Conservation (phyloP, 768 basidiomycete genomes). For the Tephrocybe rancida region DNA sequence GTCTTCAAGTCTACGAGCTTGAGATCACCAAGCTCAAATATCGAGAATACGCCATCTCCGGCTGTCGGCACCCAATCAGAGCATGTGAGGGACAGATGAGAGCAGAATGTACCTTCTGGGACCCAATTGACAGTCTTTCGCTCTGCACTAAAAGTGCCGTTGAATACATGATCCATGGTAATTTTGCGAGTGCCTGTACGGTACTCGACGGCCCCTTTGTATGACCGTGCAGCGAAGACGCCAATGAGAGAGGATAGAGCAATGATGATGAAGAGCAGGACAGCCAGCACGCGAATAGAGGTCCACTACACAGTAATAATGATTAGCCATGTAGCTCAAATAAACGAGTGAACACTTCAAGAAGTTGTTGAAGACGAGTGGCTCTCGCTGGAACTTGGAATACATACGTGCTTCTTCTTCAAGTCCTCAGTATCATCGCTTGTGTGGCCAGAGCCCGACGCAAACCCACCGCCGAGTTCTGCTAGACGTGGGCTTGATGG, state of each 20-base stretch:
- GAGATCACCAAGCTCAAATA: slow-evolving; percentile 62
- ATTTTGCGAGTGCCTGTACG: slow-evolving; percentile 63
- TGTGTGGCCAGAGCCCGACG: slow-evolving; percentile 11
- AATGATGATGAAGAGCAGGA: slow-evolving; percentile 60
- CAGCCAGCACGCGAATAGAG: slow-evolving; percentile 63
- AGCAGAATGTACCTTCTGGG: slow-evolving; percentile 70
- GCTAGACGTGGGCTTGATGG: slow-evolving; percentile 25
- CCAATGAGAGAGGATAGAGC: slow-evolving; percentile 69
- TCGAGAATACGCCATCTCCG: slow-evolving; percentile 91
- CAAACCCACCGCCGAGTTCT: slow-evolving; percentile 20
- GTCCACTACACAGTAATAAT: slow-evolving; percentile 38
- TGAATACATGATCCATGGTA: slow-evolving; percentile 90
- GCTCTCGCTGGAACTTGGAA: neutral
- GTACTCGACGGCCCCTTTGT: slow-evolving; percentile 56
- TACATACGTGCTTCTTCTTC: slow-evolving; percentile 14
- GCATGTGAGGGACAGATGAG: neutral
- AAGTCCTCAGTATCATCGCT: slow-evolving; percentile 8
- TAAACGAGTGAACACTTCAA: neutral
- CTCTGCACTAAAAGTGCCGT: slow-evolving; percentile 76
- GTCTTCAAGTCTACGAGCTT: slow-evolving; percentile 80
- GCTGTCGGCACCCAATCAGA: slow-evolving; percentile 45
- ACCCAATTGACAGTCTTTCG: slow-evolving; percentile 75
- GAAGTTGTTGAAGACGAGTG: neutral
- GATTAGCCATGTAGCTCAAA: neutral
- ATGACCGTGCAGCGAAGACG: slow-evolving; percentile 74